These are phyloP conservation scores for Flueggea neowawraea DNA, from an alignment of 441 rosid genomes.

Conservation along the genomic window DNA sequence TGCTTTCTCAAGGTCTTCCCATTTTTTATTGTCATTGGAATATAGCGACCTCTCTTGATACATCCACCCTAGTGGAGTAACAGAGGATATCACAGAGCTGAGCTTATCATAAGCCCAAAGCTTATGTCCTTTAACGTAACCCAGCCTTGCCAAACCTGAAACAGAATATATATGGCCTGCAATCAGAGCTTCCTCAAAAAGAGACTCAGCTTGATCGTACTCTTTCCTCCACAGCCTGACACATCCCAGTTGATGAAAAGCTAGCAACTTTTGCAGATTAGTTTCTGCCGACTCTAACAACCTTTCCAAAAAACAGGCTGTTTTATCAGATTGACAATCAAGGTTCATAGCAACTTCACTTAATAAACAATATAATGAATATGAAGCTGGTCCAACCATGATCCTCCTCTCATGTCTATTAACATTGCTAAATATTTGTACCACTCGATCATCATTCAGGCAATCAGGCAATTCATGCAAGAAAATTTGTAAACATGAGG, in stretches of 20 bases:
- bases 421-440: conserved; percentile 53
- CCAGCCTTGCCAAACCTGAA: conserved; percentile 81
- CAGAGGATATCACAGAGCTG: conserved; percentile 73
- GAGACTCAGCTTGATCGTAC: conserved; percentile 71
- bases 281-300: conserved; percentile 71
- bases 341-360: conserved; percentile 86
- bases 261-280: conserved; percentile 65
- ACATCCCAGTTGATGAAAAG: conserved; percentile 94
- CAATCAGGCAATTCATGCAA: conserved; percentile 76
- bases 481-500: conserved; percentile 81
- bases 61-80: conserved; percentile 86
- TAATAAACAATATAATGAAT: conserved; percentile 75
- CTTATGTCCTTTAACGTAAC: conserved; percentile 56
- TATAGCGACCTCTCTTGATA: conserved; percentile 92
- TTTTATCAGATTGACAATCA: conserved; percentile 66
- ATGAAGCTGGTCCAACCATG: conserved; percentile 83
- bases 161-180: conserved; percentile 81
- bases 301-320: conserved; percentile 57
- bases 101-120: conserved; percentile 77
- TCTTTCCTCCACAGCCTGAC: conserved; percentile 79
- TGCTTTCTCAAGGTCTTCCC: conserved; percentile 85
- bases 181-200: conserved; percentile 62
- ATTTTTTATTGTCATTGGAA: conserved; percentile 70
- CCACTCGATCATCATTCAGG: conserved; percentile 67
- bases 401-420: conserved; percentile 50